Conservation (phyloP, 768 basidiomycete species). For the Trametes villosa region DNA sequence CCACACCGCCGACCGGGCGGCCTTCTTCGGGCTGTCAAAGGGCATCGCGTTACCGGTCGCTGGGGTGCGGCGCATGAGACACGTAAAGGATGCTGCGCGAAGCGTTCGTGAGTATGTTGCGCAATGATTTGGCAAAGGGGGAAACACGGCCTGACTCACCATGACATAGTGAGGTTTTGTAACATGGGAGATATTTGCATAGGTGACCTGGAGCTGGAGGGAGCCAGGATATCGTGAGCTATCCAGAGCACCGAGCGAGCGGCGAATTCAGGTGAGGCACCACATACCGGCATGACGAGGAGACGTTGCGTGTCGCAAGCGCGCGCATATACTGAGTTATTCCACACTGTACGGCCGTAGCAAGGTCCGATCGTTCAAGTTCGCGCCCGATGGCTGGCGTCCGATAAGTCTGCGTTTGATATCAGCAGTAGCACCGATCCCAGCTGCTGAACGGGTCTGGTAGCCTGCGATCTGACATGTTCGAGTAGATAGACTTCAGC, state of each 20-base stretch:
- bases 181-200: no score
- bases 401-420: neutral
- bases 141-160: neutral
- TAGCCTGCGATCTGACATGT: slow-evolving; percentile 16
- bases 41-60: neutral
- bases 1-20: neutral
- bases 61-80: neutral
- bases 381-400: neutral
- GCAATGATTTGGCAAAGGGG: neutral
- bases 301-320: neutral
- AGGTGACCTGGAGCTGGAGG: no score
- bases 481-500: slow-evolving; percentile 10
- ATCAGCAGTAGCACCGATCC: neutral
- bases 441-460: neutral
- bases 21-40: neutral
- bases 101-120: neutral
- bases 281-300: neutral
- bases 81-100: neutral
- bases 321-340: neutral
- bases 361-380: neutral
- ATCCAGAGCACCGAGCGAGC: no score
- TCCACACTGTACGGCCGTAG: neutral
- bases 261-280: neutral
- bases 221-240: no score
- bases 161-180: no score